Percentiles rank a stretch among this genome's conserved stretches.
Conservation (phyloP, 2,329 filamentous ascomycete species). For the Paracamarosporium sp. region DNA sequence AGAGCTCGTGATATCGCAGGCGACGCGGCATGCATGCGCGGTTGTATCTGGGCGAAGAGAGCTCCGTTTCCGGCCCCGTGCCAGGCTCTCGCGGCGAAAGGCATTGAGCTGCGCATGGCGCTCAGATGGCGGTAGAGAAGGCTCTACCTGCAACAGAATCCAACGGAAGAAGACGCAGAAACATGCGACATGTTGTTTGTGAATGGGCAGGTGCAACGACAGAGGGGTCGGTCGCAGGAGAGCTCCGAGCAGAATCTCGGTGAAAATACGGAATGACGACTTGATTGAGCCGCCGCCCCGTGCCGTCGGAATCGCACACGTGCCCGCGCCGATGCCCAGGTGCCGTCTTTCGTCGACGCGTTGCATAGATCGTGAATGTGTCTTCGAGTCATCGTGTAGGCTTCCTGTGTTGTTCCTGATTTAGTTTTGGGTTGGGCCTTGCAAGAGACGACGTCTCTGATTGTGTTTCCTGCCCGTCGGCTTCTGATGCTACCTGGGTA, state of each 20-base stretch:
- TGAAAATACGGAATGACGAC: conserved; percentile 9
- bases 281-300: conserved; percentile 4
- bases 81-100: conserved; percentile 42
- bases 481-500: too few relatives aligned
- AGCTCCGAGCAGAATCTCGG: conserved; percentile 9
- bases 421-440: too few relatives aligned
- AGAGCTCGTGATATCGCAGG: conserved; percentile 21
- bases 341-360: neutral
- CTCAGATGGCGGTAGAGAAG: conserved; percentile 3
- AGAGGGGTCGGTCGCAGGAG: neutral
- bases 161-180: conserved; percentile 19
- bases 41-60: conserved; percentile 41
- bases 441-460: too few relatives aligned
- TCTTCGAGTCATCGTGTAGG: too few relatives aligned
- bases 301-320: neutral
- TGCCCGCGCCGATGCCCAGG: conserved; percentile 3
- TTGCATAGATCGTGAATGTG: neutral
- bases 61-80: conserved; percentile 41
- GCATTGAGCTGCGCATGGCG: conserved; percentile 45
- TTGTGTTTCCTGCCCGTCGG: too few relatives aligned
- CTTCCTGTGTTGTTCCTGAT: neutral
- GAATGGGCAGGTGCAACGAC: neutral
- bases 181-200: conserved; percentile 33
- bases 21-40: conserved; percentile 24
- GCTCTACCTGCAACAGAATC: conserved; percentile 29